Conservation (phyloP, 441 rosid species). For the Populus trichocarpa region DNA sequence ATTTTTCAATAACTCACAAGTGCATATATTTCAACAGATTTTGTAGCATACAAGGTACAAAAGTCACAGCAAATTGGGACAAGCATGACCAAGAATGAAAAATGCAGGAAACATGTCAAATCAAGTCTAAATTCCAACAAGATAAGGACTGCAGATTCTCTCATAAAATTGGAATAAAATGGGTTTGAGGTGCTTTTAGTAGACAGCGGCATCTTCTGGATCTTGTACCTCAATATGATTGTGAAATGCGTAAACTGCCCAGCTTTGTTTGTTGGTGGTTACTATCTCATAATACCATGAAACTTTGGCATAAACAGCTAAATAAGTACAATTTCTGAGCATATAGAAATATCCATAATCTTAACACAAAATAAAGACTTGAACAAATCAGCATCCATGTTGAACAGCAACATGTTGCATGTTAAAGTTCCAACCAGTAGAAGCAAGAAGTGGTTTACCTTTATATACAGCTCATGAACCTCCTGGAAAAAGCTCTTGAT, state of each 20-base stretch:
- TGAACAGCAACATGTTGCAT: not conserved
- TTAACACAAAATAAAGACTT: not conserved
- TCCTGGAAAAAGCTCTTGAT: constrained; percentile 98
- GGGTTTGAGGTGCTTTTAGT: not conserved
- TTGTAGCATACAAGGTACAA: not conserved
- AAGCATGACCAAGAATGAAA: not conserved
- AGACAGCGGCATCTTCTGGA: not conserved
- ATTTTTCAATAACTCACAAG: not conserved
- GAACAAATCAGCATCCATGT: not conserved
- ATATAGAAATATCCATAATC: not conserved
- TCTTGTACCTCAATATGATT: not conserved
- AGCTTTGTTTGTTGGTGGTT: not conserved
- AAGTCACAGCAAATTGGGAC: not conserved
- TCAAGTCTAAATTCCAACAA: not conserved
- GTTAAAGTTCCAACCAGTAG: not conserved
- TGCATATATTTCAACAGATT: not conserved
- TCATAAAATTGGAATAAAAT: constrained; percentile 2
- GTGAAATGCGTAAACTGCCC: not conserved
- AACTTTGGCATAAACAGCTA: not conserved
- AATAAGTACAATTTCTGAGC: not conserved
- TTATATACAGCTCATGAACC: constrained; percentile 94
- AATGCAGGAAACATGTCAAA: not conserved
- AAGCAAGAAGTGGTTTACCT: constrained; percentile 40
- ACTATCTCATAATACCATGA: not conserved
- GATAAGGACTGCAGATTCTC: not conserved